Base-by-base conservation (phyloP, 2,329 filamentous ascomycete genomes). In the Exophiala sideris region DNA sequence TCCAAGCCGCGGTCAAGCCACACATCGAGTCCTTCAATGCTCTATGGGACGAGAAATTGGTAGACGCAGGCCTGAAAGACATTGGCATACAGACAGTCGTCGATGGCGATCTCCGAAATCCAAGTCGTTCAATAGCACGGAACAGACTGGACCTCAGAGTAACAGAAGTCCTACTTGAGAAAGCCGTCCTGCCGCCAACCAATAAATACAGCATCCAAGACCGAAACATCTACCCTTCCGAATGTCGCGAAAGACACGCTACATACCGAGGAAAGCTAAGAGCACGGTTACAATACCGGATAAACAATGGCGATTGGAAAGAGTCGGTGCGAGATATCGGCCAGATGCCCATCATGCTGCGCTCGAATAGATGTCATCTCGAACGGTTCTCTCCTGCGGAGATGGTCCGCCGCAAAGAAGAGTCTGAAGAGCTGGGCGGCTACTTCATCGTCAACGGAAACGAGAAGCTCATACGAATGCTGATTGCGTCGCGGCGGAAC, bases 381-480 rank as follows among this genome's bases (percentile, higher is more conserved):
- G 86, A 95, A 70, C 87, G 87, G 58, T 86, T 91, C 65, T 86
- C 89, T 5, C 94, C 94, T 0, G 86, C 86, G 9, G 80, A 88
- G 65, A 80, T 99, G 12, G 90, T 97, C 29, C 80, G 87, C 60
- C 84, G 84, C 57, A 95, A 96, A 70, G 94, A 99, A 73, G 94
- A 99, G 72, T 88, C 91, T 0, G 94, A 99, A 72, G 94, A 99
- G 72, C 75, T 97, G 32, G 94, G 94, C 35, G 94, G 94, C 41
- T 99, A 97, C 71, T 99, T 97, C 68, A 85, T 99, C 65, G 88
- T 99, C 66, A 99, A 99, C 70, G 94, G 94, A 61, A 96, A 91
- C 67, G 94, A 99, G 72, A 97, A 96, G 76, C 83, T 97, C 54
- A 91, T 97, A 65, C 89, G 94, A 68, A 85, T 97, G 77, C 79